Base-by-base conservation (phyloP, 2,329 filamentous ascomycete genomes). In the Penicillium sp. region DNA sequence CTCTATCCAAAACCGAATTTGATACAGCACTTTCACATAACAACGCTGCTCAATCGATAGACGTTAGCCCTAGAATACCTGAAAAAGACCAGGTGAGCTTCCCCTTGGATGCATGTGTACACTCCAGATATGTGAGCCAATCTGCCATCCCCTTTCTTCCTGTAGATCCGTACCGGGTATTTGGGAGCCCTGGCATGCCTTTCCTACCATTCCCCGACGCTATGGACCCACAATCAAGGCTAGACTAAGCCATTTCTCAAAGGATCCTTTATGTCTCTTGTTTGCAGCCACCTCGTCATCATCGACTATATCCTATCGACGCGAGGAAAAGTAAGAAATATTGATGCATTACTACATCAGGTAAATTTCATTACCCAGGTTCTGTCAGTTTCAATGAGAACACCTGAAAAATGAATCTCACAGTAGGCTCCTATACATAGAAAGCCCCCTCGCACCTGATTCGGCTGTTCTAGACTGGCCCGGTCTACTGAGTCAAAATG, bases 121-220 rank as follows among this genome's bases (percentile, higher is more conserved):
- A 44, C 44, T 50, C 19, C 47, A 54, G 51, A 57, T 59, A 65
- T 62, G 52, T 50, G 55, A 62, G 58, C 47, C 61, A 61, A 65
- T 60, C 54, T 39, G 45, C 43, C 16, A 39, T 60, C 55, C 54
- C 59, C 56, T 51, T 58, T 42, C 53, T 59, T 42, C 33, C 16
- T 63, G 63, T 52, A 59, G 63, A 64, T 61, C 59, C 47, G 45
- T 58, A 59, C 59, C 65, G 48, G 58, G 53, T 61, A 57, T 58
- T 63, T 61, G 65, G 60, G 54, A 62, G 45, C 53, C 57, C 59
- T 62, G 53, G 60, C 62, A 67, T 67, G 50, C 47, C 57, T 58
- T 35, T 31, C 14, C 25, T 14, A 29, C 33, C 58, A 63, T 66
- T 61, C 55, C 57, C 54, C 53, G 50, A 61, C 47, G 45, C 43